These are phyloP conservation scores for Wickerhamomyces canadensis DNA, from an alignment of 805 yeast species.

Conservation along the genomic window DNA sequence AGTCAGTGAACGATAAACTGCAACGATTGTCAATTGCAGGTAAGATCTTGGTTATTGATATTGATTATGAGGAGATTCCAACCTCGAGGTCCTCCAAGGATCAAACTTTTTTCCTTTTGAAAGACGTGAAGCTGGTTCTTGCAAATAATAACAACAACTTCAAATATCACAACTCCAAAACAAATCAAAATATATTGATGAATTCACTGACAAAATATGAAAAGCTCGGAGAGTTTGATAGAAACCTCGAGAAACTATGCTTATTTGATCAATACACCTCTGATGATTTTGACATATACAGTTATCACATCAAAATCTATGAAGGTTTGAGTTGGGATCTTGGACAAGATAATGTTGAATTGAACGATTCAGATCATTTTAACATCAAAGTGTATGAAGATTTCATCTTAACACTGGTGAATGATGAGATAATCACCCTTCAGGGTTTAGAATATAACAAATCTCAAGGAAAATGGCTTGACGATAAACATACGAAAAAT, in stretches of 20 bases:
- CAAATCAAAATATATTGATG: constrained; percentile 13
- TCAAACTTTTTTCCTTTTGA: constrained; percentile 10
- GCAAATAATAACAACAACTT: constrained; percentile 22
- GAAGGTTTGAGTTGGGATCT: constrained; percentile 2
- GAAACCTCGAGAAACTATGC: constrained; percentile 13
- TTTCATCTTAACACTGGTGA: constrained; percentile 8
- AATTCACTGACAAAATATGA: constrained; percentile 11
- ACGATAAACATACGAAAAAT: neutral
- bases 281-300: constrained; percentile 17
- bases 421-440: constrained; percentile 14
- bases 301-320: constrained; percentile 10
- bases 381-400: constrained; percentile 6
- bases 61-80: constrained; percentile 17
- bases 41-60: constrained; percentile 23
- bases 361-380: constrained; percentile 18
- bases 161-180: constrained; percentile 10
- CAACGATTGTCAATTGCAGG: constrained; percentile 23
- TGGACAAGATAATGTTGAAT: constrained; percentile 7
- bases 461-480: neutral
- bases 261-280: constrained; percentile 20
- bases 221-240: constrained; percentile 16
- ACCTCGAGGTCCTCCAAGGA: constrained; percentile 3
- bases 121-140: constrained; percentile 18
- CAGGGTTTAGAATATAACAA: neutral
- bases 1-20: constrained; percentile 10